Base-by-base conservation (phyloP, 345 rosid genomes). In the Populus simonii region DNA sequence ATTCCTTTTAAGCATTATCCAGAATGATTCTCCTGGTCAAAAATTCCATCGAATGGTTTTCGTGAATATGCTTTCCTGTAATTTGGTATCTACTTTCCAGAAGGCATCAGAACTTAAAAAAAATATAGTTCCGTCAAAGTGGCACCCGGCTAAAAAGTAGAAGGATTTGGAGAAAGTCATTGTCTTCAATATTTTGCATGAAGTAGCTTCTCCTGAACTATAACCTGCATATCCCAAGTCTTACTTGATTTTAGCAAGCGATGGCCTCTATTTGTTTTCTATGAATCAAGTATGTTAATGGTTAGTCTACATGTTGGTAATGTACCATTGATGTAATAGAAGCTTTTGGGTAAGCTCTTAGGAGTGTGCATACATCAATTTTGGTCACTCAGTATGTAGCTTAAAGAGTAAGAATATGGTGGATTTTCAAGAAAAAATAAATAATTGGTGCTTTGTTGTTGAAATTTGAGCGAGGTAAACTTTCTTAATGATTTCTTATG, bases 401-500 rank as follows among this genome's bases (percentile, higher is more conserved):
- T 51, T 59, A 18, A 16, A 25, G 16, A 25, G 66, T 41, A 63
- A 23, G 63, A 68, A 15, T 15, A 16, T 66, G 65, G 49, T 53
- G 6, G 36, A 66, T 69, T 57, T 72, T 8, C 76, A 57, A 66
- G 25, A 76, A 47, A 41, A 69, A 31, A 72, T 29, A 8, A n/a
- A 74, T 57, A 7, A 18, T 57, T 20, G 45, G 57, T 69, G 53
- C 13, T 29, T 38, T 69, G 11, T 23, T 33, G 53, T 25, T 70
- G 39, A 36, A 31, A 18, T 70, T 39, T 16, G 61, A 59, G 39
- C 8, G 45, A 16, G 23, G 11, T 67, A 36, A 27, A 11, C 25
- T 73, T 66, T 29, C 25, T 3, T 79, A 63, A 18, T 36, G 51
- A 27, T 49, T 77, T 82, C 72, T 87, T 2, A 73, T 72, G 51